Evolutionary conservation across 2,329 filamentous ascomycete species (phyloP).

Genomic region (Tolypocladium album): DNA sequence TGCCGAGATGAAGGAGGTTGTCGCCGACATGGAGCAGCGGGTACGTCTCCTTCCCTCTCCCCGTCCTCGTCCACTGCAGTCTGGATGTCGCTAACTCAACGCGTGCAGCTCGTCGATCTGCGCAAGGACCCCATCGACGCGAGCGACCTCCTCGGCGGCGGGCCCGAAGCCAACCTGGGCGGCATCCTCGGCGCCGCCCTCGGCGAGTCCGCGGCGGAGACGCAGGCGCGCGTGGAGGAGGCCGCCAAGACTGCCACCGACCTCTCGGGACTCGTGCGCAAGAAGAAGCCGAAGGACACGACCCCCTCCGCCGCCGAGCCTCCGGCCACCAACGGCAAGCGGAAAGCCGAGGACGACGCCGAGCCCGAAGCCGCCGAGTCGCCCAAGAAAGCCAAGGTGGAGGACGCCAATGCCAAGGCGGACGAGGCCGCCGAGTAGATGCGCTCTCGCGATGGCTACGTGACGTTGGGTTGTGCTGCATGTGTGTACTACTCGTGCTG

Average conservation of each 20-base stretch:
- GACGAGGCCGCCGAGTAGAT: conserved; percentile 6
- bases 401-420: conserved; percentile 12
- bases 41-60: conserved; percentile 30
- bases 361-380: conserved; percentile 14
- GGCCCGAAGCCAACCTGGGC: conserved; percentile 28
- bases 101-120: conserved; percentile 52
- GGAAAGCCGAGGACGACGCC: conserved; percentile 20
- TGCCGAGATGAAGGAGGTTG: conserved; percentile 64
- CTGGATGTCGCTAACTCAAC: not conserved
- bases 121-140: conserved; percentile 44
- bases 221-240: conserved; percentile 56
- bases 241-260: conserved; percentile 66
- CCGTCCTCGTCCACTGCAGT: not conserved
- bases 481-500: not conserved
- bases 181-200: conserved; percentile 54
- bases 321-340: conserved; percentile 26
- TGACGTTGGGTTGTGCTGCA: not conserved
- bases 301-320: conserved; percentile 4
- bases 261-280: conserved; percentile 63
- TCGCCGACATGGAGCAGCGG: conserved; percentile 68
- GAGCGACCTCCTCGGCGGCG: conserved; percentile 24
- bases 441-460: not conserved
- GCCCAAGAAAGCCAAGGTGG: conserved; percentile 25
- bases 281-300: conserved; percentile 44
- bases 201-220: conserved; percentile 49